These are phyloP conservation scores for Mortierella sp. DNA, from an alignment of 371 early-diverging fungal species.

Conservation along the genomic window DNA sequence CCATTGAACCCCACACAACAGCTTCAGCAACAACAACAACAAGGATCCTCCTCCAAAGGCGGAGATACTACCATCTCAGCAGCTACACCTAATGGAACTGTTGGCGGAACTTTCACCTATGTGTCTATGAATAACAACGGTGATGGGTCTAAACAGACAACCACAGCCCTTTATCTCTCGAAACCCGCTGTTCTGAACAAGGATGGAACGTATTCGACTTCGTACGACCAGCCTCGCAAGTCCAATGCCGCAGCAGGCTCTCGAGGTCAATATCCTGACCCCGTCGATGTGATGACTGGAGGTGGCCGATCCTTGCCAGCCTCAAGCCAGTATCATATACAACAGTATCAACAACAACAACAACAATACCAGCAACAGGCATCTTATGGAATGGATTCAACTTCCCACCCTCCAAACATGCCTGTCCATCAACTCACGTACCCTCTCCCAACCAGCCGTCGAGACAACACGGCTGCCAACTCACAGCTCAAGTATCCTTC, in stretches of 20 bases:
- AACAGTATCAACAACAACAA: not conserved
- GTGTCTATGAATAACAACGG: no score
- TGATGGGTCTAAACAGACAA: slow-evolving; percentile 13
- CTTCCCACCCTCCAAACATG: not conserved
- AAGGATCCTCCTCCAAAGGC: not conserved
- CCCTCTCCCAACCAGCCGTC: not conserved
- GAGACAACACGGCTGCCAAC: slow-evolving; percentile 5
- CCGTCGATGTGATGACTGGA: no score
- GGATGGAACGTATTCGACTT: no score
- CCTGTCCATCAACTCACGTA: not conserved
- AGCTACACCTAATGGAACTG: not conserved
- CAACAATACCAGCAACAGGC: not conserved
- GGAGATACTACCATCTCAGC: not conserved
- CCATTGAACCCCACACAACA: slow-evolving; percentile 16
- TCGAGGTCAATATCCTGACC: no score
- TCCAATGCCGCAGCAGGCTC: no score
- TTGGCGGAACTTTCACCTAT: no score
- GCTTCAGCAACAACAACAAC: slow-evolving; percentile 12
- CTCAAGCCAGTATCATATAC: not conserved
- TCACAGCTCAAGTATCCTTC: not conserved
- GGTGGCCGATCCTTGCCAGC: no score
- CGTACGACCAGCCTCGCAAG: no score
- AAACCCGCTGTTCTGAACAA: slow-evolving; percentile 21
- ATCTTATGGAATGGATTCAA: not conserved
- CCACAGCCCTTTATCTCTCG: slow-evolving; percentile 43